Evolutionary conservation across 768 basidiomycete genomes (phyloP), one percentile per base, ranked within the genome.

Genomic region (Clavulina sp.): DNA sequence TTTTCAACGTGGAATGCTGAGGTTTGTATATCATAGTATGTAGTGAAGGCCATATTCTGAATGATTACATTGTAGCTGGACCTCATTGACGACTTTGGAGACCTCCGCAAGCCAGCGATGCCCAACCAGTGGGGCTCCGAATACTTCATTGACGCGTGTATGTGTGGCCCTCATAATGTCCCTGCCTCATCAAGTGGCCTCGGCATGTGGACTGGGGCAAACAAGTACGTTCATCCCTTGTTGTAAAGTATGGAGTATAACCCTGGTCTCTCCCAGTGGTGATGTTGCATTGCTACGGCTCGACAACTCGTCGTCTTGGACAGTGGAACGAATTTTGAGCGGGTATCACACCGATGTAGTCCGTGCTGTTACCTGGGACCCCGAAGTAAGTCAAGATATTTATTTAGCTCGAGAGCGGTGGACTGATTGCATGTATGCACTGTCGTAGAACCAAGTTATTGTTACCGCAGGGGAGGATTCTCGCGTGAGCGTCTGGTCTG

Each of bases 1-100:
- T 83, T 92, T 57, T 82, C 83, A 52, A 71, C 76, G 13, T 96
- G 89, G 92, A 75, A 79, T 26, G 64, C 64, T 44, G 82, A 87
- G 65, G 84, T 81, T 54, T 29, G 63, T 29, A 21, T 40, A 5
- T 31, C 24, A 36, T 19, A 34, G 29, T 13, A 38, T 31, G 13
- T 19, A 21, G 33, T 16, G 3, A 31, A 26, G 36, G 33, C 48
- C 21, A 18, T 19, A 40, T 13, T 23, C 9, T 32, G 28, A 13
- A 24, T 36, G 21, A n/a, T 23, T 41, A 23, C 26, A 19, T 1
- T 5, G n/a, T 47, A 61, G 57, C 52, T 58, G 21, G 49, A 55
- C 38, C 47, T 53, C 26, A 41, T 58, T 18, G 24, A 36, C 26
- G 59, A 58, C 30, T 61, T 54, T 57, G 60, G 54, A 6, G 56